These are phyloP conservation scores for Podospora anserina DNA, from an alignment of 495 filamentous ascomycete species.

Conservation along the genomic window DNA sequence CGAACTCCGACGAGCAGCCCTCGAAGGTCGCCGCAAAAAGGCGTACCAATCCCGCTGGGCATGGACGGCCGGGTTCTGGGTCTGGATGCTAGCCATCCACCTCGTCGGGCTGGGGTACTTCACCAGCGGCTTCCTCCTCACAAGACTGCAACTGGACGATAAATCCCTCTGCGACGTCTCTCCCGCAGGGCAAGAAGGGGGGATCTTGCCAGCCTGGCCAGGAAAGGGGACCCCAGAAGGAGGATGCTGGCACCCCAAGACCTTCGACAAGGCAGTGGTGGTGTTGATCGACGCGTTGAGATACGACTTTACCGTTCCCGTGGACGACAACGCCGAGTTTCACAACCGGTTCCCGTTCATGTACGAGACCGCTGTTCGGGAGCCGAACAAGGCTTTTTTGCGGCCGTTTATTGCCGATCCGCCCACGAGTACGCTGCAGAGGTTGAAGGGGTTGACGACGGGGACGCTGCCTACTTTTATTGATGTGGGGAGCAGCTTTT, in stretches of 20 bases:
- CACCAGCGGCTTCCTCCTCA: constrained; percentile 94
- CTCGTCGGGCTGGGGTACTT: constrained; percentile 83
- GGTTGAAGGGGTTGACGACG: constrained; percentile 91
- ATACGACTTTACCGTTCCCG: constrained; percentile 94
- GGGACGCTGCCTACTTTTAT: constrained; percentile 94
- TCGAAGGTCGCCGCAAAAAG: constrained; percentile 42
- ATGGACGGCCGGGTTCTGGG: constrained; percentile 52
- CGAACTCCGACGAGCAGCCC: constrained; percentile 34
- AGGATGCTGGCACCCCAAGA: constrained; percentile 95
- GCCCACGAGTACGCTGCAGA: constrained; percentile 86
- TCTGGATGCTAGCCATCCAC: constrained; percentile 64
- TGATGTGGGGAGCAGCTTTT: constrained; percentile 91
- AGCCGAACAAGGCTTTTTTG: constrained; percentile 79
- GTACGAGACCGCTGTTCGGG: constrained; percentile 69
- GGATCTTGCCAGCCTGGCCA: too few species aligned
- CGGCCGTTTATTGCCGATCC: constrained; percentile 97
- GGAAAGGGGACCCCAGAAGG: constrained; percentile 50
- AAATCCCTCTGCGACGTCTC: constrained; percentile 76
- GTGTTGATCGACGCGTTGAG: constrained; percentile 91
- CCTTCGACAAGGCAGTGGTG: constrained; percentile 85
- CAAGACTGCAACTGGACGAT: constrained; percentile 81
- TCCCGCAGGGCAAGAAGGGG: constrained; percentile 41
- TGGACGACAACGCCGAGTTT: constrained; percentile 57
- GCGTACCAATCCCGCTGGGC: constrained; percentile 43
- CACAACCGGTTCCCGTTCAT: constrained; percentile 85